Conservation (phyloP, 345 rosid species). For the Hevea brasiliensis region DNA sequence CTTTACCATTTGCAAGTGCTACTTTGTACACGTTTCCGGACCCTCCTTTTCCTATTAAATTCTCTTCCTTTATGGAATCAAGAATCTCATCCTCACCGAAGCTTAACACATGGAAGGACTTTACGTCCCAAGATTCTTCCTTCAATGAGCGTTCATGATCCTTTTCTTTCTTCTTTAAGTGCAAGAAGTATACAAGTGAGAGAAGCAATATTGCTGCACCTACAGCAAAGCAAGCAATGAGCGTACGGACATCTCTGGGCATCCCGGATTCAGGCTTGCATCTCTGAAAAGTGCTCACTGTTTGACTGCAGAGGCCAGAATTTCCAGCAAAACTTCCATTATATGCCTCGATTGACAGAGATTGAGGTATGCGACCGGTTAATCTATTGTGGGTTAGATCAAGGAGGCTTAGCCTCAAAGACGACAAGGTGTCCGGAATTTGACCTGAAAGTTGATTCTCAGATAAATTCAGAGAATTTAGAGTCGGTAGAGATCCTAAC, state of each 20-base stretch:
- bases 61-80: conserved; percentile 81
- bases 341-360: conserved; percentile 66
- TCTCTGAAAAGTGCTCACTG: conserved; percentile 48
- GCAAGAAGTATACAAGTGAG: conserved; percentile 50
- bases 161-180: conserved; percentile 55
- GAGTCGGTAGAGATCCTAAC: conserved; percentile 61
- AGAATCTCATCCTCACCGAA: conserved; percentile 80
- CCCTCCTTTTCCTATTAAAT: conserved; percentile 88
- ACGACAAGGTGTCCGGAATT: conserved; percentile 67
- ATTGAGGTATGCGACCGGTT: conserved; percentile 62
- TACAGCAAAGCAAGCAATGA: conserved; percentile 51
- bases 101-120: conserved; percentile 66
- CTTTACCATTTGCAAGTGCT: conserved; percentile 58
- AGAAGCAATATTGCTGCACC: conserved; percentile 51
- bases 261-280: conserved; percentile 49
- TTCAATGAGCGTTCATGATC: conserved; percentile 48
- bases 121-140: conserved; percentile 80
- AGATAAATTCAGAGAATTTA: conserved; percentile 74
- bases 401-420: conserved; percentile 72
- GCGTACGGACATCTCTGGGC: conserved; percentile 40
- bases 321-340: conserved; percentile 75
- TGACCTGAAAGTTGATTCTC: conserved; percentile 59
- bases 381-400: conserved; percentile 71
- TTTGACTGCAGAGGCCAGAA: conserved; percentile 65
- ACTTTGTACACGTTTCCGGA: conserved; percentile 84